These are phyloP conservation scores for Articulospora tetracladia DNA, from an alignment of 495 filamentous ascomycete species.

Conservation along the genomic window DNA sequence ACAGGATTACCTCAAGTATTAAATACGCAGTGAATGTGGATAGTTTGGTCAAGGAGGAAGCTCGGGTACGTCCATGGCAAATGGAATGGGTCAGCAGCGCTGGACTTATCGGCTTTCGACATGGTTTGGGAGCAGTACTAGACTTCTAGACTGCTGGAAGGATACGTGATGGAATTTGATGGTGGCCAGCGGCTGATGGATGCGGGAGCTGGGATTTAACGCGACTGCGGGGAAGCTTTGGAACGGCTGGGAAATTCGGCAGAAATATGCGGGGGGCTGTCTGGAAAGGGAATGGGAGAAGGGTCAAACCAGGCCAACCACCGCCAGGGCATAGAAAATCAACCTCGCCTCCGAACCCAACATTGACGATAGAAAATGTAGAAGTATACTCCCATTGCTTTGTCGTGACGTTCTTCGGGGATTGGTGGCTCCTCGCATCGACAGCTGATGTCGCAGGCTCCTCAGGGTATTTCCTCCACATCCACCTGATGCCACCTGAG, in stretches of 20 bases:
- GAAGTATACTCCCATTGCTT: no score
- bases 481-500: no score
- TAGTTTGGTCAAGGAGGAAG: background rate
- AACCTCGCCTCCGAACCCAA: no score
- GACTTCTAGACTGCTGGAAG: background rate
- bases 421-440: no score
- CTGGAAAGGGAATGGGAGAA: no score
- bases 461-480: no score
- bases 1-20: background rate
- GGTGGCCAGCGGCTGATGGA: slow-evolving; percentile 1
- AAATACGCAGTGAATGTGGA: background rate
- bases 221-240: background rate
- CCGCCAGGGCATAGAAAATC: no score
- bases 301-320: no score
- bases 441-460: no score
- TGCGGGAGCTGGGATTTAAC: slow-evolving; percentile 2
- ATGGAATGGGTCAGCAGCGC: background rate
- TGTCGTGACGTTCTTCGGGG: no score
- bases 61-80: background rate
- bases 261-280: background rate
- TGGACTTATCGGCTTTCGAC: background rate
- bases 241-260: background rate
- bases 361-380: no score
- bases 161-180: background rate
- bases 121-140: background rate